Evolutionary conservation across 495 filamentous ascomycete genomes (phyloP).

Genomic region (Hypoxylon fuscum): DNA sequence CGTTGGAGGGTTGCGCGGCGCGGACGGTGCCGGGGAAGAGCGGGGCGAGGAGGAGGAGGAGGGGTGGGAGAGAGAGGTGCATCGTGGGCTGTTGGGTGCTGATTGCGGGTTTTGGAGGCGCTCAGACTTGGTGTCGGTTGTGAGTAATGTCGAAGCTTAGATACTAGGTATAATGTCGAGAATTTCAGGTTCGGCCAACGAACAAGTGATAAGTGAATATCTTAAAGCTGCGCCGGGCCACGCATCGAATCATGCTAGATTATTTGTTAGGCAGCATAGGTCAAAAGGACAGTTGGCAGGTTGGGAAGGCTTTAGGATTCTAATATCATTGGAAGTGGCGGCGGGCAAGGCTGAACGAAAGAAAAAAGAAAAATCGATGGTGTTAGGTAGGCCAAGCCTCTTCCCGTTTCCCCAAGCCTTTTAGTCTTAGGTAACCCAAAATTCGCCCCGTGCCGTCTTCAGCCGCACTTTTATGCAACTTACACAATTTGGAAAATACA

Average conservation of each 20-base stretch:
- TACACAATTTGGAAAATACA: too few relatives aligned
- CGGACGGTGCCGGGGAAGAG: slow-evolving; percentile 39
- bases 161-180: too few relatives aligned
- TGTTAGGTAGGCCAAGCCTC: too few relatives aligned
- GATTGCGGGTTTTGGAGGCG: neutral
- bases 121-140: slow-evolving; percentile 7
- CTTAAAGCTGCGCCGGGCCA: too few relatives aligned
- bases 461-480: neutral
- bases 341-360: neutral
- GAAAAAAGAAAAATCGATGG: too few relatives aligned
- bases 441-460: neutral
- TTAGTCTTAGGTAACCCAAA: too few relatives aligned
- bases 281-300: slow-evolving; percentile 17
- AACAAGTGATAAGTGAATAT: too few relatives aligned
- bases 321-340: neutral
- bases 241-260: too few relatives aligned
- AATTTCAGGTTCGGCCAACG: too few relatives aligned
- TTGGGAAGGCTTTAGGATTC: neutral
- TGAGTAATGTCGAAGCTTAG: too few relatives aligned
- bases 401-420: too few relatives aligned
- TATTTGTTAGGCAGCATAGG: too few relatives aligned
- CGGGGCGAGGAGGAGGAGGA: slow-evolving; percentile 50
- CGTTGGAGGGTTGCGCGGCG: slow-evolving; percentile 51
- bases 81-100: slow-evolving; percentile 9
- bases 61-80: slow-evolving; percentile 38